Conservation (phyloP, 352 stramenopile species). For the Globisporangium ultimum region DNA sequence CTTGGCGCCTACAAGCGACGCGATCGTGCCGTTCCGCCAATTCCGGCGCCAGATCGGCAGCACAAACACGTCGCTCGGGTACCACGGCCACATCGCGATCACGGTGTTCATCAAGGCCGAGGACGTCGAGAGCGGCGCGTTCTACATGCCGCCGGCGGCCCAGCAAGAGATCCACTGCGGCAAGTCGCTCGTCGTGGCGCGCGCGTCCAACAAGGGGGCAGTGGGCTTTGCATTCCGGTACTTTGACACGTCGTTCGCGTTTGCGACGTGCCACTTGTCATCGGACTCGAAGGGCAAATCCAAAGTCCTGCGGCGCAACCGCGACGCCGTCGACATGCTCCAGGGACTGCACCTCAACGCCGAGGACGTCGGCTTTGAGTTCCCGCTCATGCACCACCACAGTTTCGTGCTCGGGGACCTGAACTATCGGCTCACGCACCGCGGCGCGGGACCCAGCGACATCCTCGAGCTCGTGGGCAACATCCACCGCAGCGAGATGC, state of each 20-base stretch:
- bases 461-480: slow-evolving; percentile 64
- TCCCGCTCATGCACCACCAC: slow-evolving; percentile 83
- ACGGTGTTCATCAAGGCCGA: slow-evolving; percentile 71
- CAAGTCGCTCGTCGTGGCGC: slow-evolving; percentile 71
- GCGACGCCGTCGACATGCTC: slow-evolving; percentile 67
- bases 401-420: slow-evolving; percentile 89
- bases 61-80: slow-evolving; percentile 77
- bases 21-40: slow-evolving; percentile 36
- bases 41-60: slow-evolving; percentile 81
- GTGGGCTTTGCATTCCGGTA: slow-evolving; percentile 87
- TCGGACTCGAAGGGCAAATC: slow-evolving; percentile 84
- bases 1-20: slow-evolving; percentile 15
- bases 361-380: slow-evolving; percentile 83
- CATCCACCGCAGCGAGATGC: slow-evolving; percentile 34
- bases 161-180: slow-evolving; percentile 70
- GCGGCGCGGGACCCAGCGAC: slow-evolving; percentile 39
- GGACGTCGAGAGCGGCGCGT: slow-evolving; percentile 67
- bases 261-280: slow-evolving; percentile 86
- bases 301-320: slow-evolving; percentile 74
- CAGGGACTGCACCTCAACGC: slow-evolving; percentile 76
- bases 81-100: slow-evolving; percentile 87
- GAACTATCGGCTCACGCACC: slow-evolving; percentile 84
- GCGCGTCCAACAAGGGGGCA: slow-evolving; percentile 89
- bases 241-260: slow-evolving; percentile 83
- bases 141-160: slow-evolving; percentile 76